phyloP scores from a whole-genome alignment of 805 yeast genomes.

The Starmerella floris region DNA sequence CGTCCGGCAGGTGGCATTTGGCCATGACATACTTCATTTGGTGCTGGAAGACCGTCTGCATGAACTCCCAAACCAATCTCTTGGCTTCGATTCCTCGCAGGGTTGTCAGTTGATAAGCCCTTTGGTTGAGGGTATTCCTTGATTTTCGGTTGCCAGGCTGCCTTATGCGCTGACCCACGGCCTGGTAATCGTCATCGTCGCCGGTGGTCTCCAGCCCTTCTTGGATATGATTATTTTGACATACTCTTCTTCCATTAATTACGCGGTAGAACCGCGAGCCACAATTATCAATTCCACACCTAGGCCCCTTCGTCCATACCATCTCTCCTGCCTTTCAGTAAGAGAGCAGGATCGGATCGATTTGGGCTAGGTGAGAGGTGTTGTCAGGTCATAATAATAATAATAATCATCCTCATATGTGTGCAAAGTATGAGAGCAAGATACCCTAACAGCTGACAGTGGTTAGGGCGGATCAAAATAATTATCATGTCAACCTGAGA shows the following conservation, averaged over 20 bases:
- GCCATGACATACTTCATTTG: constrained; percentile 9
- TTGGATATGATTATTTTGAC: constrained; percentile 83
- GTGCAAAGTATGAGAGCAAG: no score
- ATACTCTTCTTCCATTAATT: constrained; percentile 65
- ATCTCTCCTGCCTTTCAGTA: background rate
- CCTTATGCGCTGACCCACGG: constrained; percentile 23
- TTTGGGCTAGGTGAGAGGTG: no score
- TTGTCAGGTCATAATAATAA: no score
- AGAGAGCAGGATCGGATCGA: no score
- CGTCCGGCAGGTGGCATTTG: background rate
- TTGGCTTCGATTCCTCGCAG: constrained; percentile 11
- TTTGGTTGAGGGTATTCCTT: constrained; percentile 6
- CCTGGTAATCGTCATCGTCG: constrained; percentile 29
- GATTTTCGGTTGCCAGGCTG: constrained; percentile 3
- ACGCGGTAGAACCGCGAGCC: constrained; percentile 60
- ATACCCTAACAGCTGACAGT: no score
- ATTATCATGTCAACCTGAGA: no score
- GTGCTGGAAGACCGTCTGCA: constrained; percentile 11
- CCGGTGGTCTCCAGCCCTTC: constrained; percentile 56
- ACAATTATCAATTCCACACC: constrained; percentile 87
- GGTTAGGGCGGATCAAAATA: no score
- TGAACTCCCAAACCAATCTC: background rate
- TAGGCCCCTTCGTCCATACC: constrained; percentile 53
- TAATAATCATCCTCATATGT: no score
- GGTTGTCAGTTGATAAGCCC: background rate